Evolutionary conservation across 768 basidiomycete species (phyloP).

Genomic region (Amanita rubescens): DNA sequence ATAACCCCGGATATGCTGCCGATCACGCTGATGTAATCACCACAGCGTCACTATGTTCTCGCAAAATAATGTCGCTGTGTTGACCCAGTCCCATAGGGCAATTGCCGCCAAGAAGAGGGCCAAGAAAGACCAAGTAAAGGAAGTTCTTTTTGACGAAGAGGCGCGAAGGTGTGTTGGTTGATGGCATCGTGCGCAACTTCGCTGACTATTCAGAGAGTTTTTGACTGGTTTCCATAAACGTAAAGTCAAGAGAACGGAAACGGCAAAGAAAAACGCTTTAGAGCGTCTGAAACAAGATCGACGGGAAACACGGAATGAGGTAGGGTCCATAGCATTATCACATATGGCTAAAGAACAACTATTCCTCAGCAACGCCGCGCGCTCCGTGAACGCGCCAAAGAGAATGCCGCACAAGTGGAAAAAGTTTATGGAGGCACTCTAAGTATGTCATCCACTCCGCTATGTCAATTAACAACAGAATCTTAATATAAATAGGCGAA

Average conservation of each 20-base stretch:
- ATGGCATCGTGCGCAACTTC: constrained; percentile 8
- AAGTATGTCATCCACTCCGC: not conserved
- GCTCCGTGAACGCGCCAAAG: constrained; percentile 66
- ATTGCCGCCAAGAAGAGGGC: constrained; percentile 63
- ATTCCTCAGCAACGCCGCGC: constrained; percentile 60
- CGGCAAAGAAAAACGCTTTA: constrained; percentile 61
- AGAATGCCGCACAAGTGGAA: constrained; percentile 77
- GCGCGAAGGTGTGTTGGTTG: constrained; percentile 55
- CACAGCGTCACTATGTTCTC: not conserved
- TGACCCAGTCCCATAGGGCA: constrained; percentile 18
- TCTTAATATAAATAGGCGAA: constrained; percentile 13
- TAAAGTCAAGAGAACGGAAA: constrained; percentile 79
- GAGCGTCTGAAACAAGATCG: constrained; percentile 74
- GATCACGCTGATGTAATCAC: constrained; percentile 5
- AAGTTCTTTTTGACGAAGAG: constrained; percentile 82
- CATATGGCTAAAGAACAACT: constrained; percentile 9
- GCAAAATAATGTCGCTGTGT: constrained; percentile 1
- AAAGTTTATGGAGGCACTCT: constrained; percentile 48
- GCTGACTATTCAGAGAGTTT: constrained; percentile 56
- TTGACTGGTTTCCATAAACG: constrained; percentile 92
- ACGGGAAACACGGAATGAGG: constrained; percentile 72
- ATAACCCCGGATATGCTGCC: not conserved
- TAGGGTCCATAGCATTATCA: constrained; percentile 27
- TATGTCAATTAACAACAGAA: not conserved
- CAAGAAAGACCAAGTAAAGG: constrained; percentile 61